Percentiles rank a stretch among this genome's conserved stretches.
Evolutionary conservation across 2,329 filamentous ascomycete species (phyloP).

Genomic region (Beauveria varroae): DNA sequence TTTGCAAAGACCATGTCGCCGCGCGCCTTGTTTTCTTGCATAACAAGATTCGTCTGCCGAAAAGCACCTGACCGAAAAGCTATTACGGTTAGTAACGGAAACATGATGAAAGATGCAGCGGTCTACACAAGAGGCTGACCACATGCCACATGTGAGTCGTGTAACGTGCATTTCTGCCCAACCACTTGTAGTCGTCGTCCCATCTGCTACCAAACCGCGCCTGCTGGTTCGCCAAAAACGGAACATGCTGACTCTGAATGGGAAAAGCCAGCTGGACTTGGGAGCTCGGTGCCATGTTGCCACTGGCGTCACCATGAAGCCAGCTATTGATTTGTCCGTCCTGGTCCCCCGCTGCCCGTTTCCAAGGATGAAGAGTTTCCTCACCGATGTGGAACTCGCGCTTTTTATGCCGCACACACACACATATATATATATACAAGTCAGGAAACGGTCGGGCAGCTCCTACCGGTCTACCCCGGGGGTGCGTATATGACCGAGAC

Average conservation of each 20-base stretch:
- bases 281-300: background rate
- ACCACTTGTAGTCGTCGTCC: background rate
- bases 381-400: conserved; percentile 7
- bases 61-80: background rate
- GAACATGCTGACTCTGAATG: background rate
- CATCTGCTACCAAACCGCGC: background rate
- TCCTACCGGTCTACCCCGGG: background rate
- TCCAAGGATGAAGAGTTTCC: background rate
- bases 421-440: no score
- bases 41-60: background rate
- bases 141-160: background rate
- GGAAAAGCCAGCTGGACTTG: background rate
- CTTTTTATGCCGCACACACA: background rate
- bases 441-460: background rate
- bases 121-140: background rate
- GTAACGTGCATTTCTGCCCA: conserved; percentile 8
- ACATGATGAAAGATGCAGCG: background rate
- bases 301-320: background rate
- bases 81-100: background rate
- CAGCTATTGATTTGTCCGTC: background rate
- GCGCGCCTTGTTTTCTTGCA: background rate
- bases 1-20: no score
- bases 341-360: background rate
- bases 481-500: background rate
- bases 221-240: background rate